Base-by-base conservation (phyloP, 2,329 filamentous ascomycete genomes). In the Penicillium sp. region DNA sequence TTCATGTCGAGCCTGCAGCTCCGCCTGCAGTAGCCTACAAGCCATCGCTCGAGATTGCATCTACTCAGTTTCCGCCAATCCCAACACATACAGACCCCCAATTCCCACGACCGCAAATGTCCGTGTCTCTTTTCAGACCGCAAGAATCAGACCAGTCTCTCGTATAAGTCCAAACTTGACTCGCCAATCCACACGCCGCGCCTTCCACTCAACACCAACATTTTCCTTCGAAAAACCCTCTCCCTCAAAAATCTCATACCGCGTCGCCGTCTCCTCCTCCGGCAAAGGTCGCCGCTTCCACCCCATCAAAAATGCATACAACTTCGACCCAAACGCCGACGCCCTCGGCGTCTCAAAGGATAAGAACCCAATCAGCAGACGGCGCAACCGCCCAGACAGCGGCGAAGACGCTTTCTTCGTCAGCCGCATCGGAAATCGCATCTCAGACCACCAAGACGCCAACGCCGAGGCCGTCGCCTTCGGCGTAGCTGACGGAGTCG, bases 401-500 rank as follows among this genome's bases (percentile, higher is more conserved):
- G 93, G 93, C 13, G 91, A 99, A 72, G 93, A 99, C 78, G 89
- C 93, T 50, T 97, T 96, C 75, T 99, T 99, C 72, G 86, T 93
- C 61, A 82, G 87, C 64, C 82, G 84, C 19, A 76, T 96, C n/a
- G 88, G 87, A 42, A 49, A 49, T 28, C 18, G 31, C 10, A 40
- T 50, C 39, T 49, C 48, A 36, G 45, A 41, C 33, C 41, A 49
- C 35, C 40, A 11, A 84, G 45, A 41, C 7, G 31, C 22, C 25
- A 79, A 83, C 31, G 78, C 83, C 34, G 54, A 64, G 35, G 53
- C 61, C 3, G 80, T 95, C 10, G 89, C 91, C 0, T 86, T 99
- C 59, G 93, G 89, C 14, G 82, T 99, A 19, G 90, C 91, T 45
- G 93, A 99, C 67, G 93, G 93, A 10, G 93, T 99, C 0, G 93